Base-by-base conservation (phyloP, 768 basidiomycete species). In the Tulasnella sp. region DNA sequence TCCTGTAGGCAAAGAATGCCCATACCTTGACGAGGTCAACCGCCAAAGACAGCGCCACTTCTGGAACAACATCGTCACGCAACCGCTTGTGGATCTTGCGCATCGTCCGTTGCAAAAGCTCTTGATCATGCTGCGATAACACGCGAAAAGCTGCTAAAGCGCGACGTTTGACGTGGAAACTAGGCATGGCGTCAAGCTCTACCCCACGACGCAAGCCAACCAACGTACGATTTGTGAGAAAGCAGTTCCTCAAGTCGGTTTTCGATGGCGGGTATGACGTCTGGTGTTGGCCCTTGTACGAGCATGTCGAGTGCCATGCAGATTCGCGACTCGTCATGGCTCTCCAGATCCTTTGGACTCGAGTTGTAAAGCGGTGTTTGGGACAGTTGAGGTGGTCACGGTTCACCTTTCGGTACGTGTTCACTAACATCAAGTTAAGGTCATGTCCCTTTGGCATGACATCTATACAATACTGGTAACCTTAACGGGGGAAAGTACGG, bases 391-490 rank as follows among this genome's bases (percentile, higher is more conserved):
- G n/a, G n/a, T n/a, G n/a, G n/a, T n/a, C n/a, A 34, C 27, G 6
- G 41, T 66, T 57, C 63, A 81, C 88, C 76, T 91, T 91, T 61
- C 86, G 80, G 32, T 89, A 66, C 4, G 88, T 89, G 62, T 92
- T 92, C 58, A 91, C 81, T 19, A 90, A 74, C 83, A 92, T 88
- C 21, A 92, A 71, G 49, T 80, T 77, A 31, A 89, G 71, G 59
- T 88, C 86, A 64, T 88, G 80, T 35, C 74, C 67, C 6, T 70
- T 63, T 36, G 79, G 77, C 80, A 91, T 86, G 19, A 86, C 67
- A 65, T 84, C 80, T 52, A 75, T 68, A 64, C 87, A 89, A 65
- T 86, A 89, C 6, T 83, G 68, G 69, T 90, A 90, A 11, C 86
- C 87, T 91, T 62, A 23, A 46, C 40, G 34, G 49, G 31, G 25